These are phyloP conservation scores for Candida sithepensis DNA, from an alignment of 805 yeast species.

Conservation along the genomic window DNA sequence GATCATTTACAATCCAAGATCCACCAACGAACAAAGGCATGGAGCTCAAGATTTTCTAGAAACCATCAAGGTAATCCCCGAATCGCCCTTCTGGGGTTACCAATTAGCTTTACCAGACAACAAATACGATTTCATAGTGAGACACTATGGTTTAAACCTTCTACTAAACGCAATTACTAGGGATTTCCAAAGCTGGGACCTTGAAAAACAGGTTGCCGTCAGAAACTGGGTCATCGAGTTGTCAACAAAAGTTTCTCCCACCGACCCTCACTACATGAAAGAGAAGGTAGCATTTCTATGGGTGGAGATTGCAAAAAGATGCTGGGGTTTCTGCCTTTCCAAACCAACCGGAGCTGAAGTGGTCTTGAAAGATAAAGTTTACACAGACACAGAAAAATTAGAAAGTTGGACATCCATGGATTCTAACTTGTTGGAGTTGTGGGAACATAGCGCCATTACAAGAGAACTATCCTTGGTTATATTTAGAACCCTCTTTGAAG, in stretches of 20 bases:
- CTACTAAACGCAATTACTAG: slow-evolving; percentile 67
- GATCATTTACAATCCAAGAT: slow-evolving; percentile 62
- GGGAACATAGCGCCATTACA: slow-evolving; percentile 62
- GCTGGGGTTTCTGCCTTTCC: slow-evolving; percentile 78
- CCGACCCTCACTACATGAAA: slow-evolving; percentile 84
- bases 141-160: slow-evolving; percentile 86
- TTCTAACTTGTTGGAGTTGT: slow-evolving; percentile 62
- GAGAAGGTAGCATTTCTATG: slow-evolving; percentile 88
- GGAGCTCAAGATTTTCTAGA: slow-evolving; percentile 67
- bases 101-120: slow-evolving; percentile 67
- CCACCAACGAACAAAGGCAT: slow-evolving; percentile 53
- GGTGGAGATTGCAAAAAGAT: slow-evolving; percentile 86
- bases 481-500: slow-evolving; percentile 86
- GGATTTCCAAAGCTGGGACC: slow-evolving; percentile 51
- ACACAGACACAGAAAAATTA: slow-evolving; percentile 44
- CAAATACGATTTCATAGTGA: slow-evolving; percentile 63
- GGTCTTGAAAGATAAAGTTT: slow-evolving; percentile 19
- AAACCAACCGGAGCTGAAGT: slow-evolving; percentile 13
- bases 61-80: slow-evolving; percentile 67
- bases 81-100: slow-evolving; percentile 91
- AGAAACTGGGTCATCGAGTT: slow-evolving; percentile 84
- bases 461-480: slow-evolving; percentile 77
- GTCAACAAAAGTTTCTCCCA: slow-evolving; percentile 50
- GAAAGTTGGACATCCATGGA: slow-evolving; percentile 92
- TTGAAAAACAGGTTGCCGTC: slow-evolving; percentile 59